Percentiles rank a stretch among this genome's conserved stretches.
phyloP scores from a whole-genome alignment of 2,329 filamentous ascomycete genomes.

The Talaromyces sp. region DNA sequence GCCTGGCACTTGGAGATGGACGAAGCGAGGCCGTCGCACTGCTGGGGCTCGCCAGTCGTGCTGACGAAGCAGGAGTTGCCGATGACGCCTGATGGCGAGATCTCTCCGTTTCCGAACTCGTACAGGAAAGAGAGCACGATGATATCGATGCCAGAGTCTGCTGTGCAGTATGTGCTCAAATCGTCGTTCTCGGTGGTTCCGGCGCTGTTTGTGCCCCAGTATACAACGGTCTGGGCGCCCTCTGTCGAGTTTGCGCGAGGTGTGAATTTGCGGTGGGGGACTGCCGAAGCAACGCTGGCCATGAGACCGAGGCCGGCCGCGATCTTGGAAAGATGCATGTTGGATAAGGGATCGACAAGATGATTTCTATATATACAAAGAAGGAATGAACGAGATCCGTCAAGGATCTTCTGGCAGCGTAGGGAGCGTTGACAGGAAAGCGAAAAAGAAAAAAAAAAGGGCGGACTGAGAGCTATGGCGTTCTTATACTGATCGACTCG shows the following conservation, averaged over 20 bases:
- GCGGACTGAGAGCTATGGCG: background rate
- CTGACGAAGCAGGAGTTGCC: conserved; percentile 17
- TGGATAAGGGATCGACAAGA: background rate
- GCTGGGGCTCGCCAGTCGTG: conserved; percentile 3
- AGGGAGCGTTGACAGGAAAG: background rate
- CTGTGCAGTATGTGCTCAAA: conserved; percentile 29
- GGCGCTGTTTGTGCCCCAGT: conserved; percentile 4
- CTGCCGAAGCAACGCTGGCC: background rate
- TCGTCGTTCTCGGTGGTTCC: conserved; percentile 1
- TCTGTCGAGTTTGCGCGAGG: background rate
- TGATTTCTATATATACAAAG: background rate
- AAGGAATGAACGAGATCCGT: background rate
- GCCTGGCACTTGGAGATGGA: conserved; percentile 41
- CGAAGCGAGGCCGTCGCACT: conserved; percentile 35
- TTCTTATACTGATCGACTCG: background rate
- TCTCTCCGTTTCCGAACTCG: conserved; percentile 24
- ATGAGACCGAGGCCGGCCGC: background rate
- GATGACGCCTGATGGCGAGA: conserved; percentile 39
- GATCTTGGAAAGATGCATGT: background rate
- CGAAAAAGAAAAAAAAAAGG: background rate
- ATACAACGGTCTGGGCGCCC: background rate
- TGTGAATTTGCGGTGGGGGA: background rate
- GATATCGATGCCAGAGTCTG: conserved; percentile 37
- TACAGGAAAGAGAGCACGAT: conserved; percentile 42
- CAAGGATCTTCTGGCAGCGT: background rate